Evolutionary conservation across 2,329 filamentous ascomycete species (phyloP).

Genomic region (Talaromyces rugulosus): DNA sequence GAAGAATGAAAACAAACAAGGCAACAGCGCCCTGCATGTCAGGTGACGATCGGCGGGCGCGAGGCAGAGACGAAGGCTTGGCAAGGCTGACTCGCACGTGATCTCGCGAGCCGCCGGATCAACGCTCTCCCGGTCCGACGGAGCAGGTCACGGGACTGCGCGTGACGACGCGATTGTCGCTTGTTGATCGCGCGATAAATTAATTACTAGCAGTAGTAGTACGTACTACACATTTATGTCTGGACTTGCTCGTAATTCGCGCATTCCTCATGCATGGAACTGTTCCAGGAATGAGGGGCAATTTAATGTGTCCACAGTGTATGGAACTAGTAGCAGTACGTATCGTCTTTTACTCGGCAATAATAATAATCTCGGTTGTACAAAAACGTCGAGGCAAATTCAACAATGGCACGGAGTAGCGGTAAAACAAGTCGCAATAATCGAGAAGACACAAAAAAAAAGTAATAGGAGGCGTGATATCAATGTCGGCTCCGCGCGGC

Average conservation of each 20-base stretch:
- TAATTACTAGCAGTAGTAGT: too few relatives aligned
- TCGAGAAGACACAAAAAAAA: neutral
- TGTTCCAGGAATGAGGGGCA: neutral
- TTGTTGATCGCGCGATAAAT: neutral
- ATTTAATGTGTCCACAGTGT: too few relatives aligned
- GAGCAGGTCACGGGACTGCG: slow-evolving; percentile 8
- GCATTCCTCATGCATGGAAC: neutral
- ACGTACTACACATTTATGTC: too few relatives aligned
- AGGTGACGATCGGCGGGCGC: neutral
- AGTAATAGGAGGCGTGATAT: neutral
- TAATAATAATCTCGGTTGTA: neutral
- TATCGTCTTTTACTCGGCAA: neutral
- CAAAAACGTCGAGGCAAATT: too few relatives aligned
- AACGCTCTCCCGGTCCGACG: neutral
- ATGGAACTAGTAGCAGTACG: neutral
- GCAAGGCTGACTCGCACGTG: neutral
- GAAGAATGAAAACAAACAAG: too few relatives aligned
- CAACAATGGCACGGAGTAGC: neutral
- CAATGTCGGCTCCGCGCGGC: neutral
- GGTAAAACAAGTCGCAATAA: neutral
- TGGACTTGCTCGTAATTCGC: too few relatives aligned
- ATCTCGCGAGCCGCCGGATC: neutral
- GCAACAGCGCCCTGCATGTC: neutral
- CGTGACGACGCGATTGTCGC: neutral
- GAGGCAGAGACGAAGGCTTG: neutral